Evolutionary conservation across 208 protist genomes (phyloP), one percentile per base, ranked within the genome.

Genomic region (Leishmania lainsoni): DNA sequence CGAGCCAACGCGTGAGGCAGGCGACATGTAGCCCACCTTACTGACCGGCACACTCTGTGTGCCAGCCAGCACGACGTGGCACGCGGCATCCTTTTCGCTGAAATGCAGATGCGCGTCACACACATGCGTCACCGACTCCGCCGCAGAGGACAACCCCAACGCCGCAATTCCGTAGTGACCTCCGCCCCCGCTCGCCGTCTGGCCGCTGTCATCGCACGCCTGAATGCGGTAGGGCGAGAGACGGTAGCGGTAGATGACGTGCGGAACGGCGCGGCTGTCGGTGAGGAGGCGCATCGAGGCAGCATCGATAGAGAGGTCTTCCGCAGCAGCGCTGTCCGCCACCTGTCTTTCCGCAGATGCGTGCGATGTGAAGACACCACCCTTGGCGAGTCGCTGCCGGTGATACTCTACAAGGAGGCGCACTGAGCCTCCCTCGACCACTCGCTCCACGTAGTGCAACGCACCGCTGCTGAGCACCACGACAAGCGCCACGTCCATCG

Each of bases 231-330:
- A 61, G 0, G 39, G 17, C 10, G 92, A 84, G 68, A 96, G 89
- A n/a, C 68, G 73, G 78, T 96, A 96, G 29, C 75, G 83, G 76
- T 94, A 96, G 63, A 91, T 35, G 10, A 96, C 89, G 70, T 96
- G 91, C 17, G 91, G 88, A 14, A 94, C 39, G 20, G 74, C 78
- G 49, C 74, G 76, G 20, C 58, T 79, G 65, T 80, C 74, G 35
- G 63, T 61, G 26, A 56, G 52, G 72, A 48, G 20, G 63, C 29
- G 68, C 45, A 49, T 51, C 0, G 26, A 52, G 22, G 45, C 65
- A 51, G n/a, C 52, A 39, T 42, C 72, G 1, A 14, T 20, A 9
- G 26, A 29, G 3, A 22, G 22, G 48, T 75, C 70, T 48, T 9
- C 35, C n/a, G 48, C 70, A 14, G 48, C 29, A 56, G 26, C 29